These are phyloP conservation scores for Rhexocercosporidium sp. DNA, from an alignment of 2,329 filamentous ascomycete genomes.

Conservation along the genomic window DNA sequence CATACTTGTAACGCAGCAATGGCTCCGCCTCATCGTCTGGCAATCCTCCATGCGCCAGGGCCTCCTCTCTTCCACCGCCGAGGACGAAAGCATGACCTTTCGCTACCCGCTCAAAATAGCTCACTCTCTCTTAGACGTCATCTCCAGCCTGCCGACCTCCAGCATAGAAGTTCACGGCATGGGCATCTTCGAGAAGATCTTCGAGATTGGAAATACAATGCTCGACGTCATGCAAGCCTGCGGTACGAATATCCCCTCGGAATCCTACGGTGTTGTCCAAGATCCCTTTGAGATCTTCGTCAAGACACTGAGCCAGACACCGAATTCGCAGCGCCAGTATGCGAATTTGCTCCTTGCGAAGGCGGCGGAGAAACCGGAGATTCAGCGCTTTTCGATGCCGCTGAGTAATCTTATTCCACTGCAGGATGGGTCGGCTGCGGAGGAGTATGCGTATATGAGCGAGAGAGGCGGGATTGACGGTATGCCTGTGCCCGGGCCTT, in stretches of 20 bases:
- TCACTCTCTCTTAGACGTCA: slow-evolving; percentile 56
- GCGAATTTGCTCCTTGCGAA: slow-evolving; percentile 50
- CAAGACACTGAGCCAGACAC: slow-evolving; percentile 50
- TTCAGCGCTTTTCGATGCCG: slow-evolving; percentile 32
- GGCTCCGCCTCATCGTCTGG: slow-evolving; percentile 75
- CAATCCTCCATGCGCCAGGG: slow-evolving; percentile 71
- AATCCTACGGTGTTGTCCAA: slow-evolving; percentile 40
- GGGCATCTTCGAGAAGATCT: slow-evolving; percentile 57
- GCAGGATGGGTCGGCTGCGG: not conserved
- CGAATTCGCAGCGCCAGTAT: slow-evolving; percentile 50
- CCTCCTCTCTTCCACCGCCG: slow-evolving; percentile 62
- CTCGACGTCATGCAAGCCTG: slow-evolving; percentile 50
- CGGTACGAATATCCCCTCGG: slow-evolving; percentile 27
- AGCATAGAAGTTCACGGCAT: slow-evolving; percentile 55
- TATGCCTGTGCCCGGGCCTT: not conserved
- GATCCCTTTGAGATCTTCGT: slow-evolving; percentile 53
- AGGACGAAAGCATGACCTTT: slow-evolving; percentile 65
- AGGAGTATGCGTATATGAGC: not conserved
- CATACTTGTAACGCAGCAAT: slow-evolving; percentile 72
- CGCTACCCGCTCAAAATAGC: slow-evolving; percentile 67
- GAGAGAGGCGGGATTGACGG: not conserved
- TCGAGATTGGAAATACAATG: slow-evolving; percentile 52
- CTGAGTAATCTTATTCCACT: slow-evolving; percentile 2
- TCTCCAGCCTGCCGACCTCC: slow-evolving; percentile 48
- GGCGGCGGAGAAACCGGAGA: slow-evolving; percentile 47